These are phyloP conservation scores for Microstegium vimineum DNA, from an alignment of 176 grass and related monocot species.

Conservation along the genomic window DNA sequence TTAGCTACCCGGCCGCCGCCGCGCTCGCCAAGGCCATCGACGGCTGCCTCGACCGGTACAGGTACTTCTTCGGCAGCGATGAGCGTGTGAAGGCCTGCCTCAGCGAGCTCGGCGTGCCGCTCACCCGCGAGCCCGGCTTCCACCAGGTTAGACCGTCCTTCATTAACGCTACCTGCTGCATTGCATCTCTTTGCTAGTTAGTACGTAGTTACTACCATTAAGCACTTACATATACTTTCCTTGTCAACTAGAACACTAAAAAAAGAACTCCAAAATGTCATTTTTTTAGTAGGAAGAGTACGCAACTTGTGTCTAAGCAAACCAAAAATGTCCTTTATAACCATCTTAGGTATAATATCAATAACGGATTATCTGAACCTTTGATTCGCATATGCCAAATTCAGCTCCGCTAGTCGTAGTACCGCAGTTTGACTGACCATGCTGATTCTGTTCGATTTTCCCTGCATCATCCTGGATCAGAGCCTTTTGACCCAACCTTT, in stretches of 20 bases:
- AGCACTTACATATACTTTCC: neutral
- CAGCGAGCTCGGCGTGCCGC: conserved; percentile 74
- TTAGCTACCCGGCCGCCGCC: conserved; percentile 77
- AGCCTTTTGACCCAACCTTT: conserved; percentile 24
- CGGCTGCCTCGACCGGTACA: conserved; percentile 74
- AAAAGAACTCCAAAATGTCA: neutral
- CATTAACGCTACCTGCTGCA: neutral
- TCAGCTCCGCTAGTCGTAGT: neutral
- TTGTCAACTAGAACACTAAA: neutral
- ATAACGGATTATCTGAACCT: neutral
- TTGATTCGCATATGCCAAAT: neutral
- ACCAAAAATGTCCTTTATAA: neutral
- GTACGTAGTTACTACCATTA: neutral
- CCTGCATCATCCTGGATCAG: neutral
- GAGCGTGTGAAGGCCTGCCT: conserved; percentile 86
- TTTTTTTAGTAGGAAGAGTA: neutral
- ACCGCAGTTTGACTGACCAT: neutral
- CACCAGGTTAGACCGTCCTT: conserved; percentile 59
- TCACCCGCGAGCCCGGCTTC: conserved; percentile 90
- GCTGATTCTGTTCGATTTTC: neutral
- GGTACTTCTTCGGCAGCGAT: conserved; percentile 75
- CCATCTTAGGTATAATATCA: neutral
- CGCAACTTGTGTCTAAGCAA: neutral
- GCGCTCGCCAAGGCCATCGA: conserved; percentile 57
- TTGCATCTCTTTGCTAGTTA: neutral